phyloP scores from a whole-genome alignment of 2,329 filamentous ascomycete genomes.

The Pyricularia sp. region DNA sequence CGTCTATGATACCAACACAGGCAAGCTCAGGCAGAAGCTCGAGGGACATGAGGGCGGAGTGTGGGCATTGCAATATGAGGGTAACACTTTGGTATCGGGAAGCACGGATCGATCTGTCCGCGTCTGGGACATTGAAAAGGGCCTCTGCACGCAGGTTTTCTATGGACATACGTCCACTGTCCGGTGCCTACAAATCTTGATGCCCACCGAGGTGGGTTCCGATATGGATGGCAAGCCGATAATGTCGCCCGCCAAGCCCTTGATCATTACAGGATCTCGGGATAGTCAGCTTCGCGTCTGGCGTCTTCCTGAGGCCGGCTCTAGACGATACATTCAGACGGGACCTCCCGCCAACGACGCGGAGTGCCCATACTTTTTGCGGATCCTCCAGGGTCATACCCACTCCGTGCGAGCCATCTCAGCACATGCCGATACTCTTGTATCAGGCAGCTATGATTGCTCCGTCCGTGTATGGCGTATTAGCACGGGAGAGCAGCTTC shows the following conservation, averaged over 20 bases:
- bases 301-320: conserved; percentile 74
- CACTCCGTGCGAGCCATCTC: conserved; percentile 95
- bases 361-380: conserved; percentile 90
- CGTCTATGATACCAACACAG: conserved; percentile 94
- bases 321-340: conserved; percentile 65
- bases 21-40: conserved; percentile 67
- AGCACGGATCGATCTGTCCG: conserved; percentile 95
- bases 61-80: conserved; percentile 94
- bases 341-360: conserved; percentile 59
- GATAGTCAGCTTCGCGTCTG: conserved; percentile 91
- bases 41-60: conserved; percentile 94
- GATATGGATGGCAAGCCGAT: conserved; percentile 58
- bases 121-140: conserved; percentile 97
- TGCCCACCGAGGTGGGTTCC: conserved; percentile 67
- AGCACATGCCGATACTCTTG: conserved; percentile 86
- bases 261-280: conserved; percentile 94
- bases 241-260: conserved; percentile 84
- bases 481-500: conserved; percentile 78
- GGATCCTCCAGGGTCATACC: conserved; percentile 70
- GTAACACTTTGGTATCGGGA: conserved; percentile 87
- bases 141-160: conserved; percentile 86
- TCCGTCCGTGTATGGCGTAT: conserved; percentile 96
- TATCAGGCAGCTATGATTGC: conserved; percentile 93
- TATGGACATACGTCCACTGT: conserved; percentile 97
- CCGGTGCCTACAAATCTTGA: conserved; percentile 84